Evolutionary conservation across 805 yeast species (phyloP).

Genomic region (Saturnispora gosingensis): DNA sequence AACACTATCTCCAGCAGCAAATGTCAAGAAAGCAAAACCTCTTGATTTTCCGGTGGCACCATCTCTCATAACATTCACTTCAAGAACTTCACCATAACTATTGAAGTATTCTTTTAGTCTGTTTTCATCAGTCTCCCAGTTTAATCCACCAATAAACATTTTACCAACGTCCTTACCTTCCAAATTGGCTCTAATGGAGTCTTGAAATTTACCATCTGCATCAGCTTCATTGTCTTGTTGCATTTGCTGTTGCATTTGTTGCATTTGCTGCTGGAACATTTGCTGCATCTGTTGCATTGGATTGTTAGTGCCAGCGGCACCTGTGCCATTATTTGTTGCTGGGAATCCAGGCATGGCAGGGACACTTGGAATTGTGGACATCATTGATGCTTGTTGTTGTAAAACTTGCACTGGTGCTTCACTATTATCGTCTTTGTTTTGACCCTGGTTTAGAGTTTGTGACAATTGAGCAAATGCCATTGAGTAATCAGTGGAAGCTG

Average conservation of each 20-base stretch:
- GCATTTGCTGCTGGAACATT: conserved; percentile 18
- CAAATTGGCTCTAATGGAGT: conserved; percentile 38
- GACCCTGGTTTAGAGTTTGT: background rate
- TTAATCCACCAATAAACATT: conserved; percentile 93
- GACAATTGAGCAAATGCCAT: conserved; percentile 4
- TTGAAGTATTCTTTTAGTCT: conserved; percentile 71
- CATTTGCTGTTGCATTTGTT: conserved; percentile 15
- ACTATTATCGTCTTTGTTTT: background rate
- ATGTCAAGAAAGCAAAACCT: conserved; percentile 92
- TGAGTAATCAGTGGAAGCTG: background rate
- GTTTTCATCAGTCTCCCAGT: conserved; percentile 96
- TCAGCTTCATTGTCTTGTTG: conserved; percentile 10
- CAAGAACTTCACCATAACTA: conserved; percentile 82
- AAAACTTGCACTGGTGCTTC: background rate
- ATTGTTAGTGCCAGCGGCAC: conserved; percentile 5
- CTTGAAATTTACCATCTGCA: conserved; percentile 14
- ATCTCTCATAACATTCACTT: conserved; percentile 90
- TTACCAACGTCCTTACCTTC: conserved; percentile 67
- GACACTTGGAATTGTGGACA: conserved; percentile 5
- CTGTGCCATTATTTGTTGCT: conserved; percentile 1
- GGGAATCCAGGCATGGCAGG: conserved; percentile 5
- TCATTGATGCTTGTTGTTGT: conserved; percentile 6
- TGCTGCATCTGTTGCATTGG: conserved; percentile 11
- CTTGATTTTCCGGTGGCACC: conserved; percentile 77
- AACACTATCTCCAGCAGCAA: conserved; percentile 71